These are phyloP conservation scores for Ascochyta fabae DNA, from an alignment of 2,329 filamentous ascomycete genomes.

Conservation along the genomic window DNA sequence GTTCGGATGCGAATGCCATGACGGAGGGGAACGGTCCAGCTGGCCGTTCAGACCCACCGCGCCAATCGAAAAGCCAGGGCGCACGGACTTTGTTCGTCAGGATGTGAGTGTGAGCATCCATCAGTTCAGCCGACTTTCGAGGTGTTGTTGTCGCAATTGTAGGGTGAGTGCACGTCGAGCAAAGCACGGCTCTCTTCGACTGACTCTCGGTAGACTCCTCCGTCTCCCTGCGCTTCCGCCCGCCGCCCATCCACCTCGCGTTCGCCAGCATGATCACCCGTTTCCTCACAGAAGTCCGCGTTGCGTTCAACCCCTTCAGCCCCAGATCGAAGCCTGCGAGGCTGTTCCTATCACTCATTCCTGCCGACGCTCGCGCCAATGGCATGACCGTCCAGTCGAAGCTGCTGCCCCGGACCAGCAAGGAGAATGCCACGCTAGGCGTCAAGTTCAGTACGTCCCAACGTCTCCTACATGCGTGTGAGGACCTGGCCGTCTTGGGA, in stretches of 20 bases:
- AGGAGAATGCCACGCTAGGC: conserved; percentile 70
- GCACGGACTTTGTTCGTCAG: conserved; percentile 30
- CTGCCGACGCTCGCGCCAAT: conserved; percentile 74
- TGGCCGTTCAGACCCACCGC: conserved; percentile 22
- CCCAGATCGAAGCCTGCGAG: conserved; percentile 79
- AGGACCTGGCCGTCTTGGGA: background rate
- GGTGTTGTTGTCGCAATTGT: background rate
- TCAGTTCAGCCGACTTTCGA: background rate
- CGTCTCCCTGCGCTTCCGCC: background rate
- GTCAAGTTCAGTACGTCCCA: conserved; percentile 81
- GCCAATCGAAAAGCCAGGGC: conserved; percentile 13
- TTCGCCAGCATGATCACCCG: conserved; percentile 74
- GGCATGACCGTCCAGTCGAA: conserved; percentile 80
- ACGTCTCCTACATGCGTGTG: background rate
- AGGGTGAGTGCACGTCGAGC: background rate
- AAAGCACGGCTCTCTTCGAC: background rate
- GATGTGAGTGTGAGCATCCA: conserved; percentile 14
- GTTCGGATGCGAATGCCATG: conserved; percentile 37
- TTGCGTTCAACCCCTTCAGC: conserved; percentile 93
- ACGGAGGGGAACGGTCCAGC: conserved; percentile 34
- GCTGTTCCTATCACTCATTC: conserved; percentile 84
- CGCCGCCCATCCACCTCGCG: background rate
- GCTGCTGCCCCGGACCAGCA: conserved; percentile 73
- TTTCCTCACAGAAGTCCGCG: conserved; percentile 83
- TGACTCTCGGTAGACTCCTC: background rate